Percentiles rank a stretch among this genome's conserved stretches.
Conservation (phyloP, 2,329 filamentous ascomycete genomes). For the Aspergillus ochraceoroseus region DNA sequence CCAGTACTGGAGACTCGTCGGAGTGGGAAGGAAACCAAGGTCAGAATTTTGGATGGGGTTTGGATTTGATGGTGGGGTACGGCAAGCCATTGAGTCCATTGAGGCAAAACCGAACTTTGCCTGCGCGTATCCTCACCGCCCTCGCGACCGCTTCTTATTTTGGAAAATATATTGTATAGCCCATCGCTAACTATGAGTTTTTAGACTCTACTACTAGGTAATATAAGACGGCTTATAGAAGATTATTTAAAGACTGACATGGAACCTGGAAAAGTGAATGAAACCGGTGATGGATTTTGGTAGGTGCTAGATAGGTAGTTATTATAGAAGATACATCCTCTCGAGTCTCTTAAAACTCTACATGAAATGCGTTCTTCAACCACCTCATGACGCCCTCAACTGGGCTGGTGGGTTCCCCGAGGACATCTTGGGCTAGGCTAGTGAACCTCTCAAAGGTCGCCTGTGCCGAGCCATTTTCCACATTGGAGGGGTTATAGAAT, state of each 20-base stretch:
- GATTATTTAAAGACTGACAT: neutral
- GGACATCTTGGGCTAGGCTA: conserved; percentile 49
- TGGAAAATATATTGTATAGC: too few relatives aligned
- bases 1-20: conserved; percentile 14
- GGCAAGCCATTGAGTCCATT: too few relatives aligned
- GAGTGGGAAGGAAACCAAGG: conserved; percentile 12
- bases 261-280: neutral
- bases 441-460: conserved; percentile 42
- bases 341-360: conserved; percentile 22
- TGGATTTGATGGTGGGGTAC: conserved; percentile 22
- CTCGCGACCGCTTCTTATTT: too few relatives aligned
- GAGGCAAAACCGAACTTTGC: too few relatives aligned
- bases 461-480: conserved; percentile 12
- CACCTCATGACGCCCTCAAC: conserved; percentile 32
- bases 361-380: conserved; percentile 33
- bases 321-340: neutral
- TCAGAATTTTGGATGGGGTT: conserved; percentile 23
- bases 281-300: neutral
- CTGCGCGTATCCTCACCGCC: too few relatives aligned
- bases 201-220: too few relatives aligned
- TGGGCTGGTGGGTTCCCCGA: conserved; percentile 32
- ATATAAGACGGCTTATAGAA: too few relatives aligned
- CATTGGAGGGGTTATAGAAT: conserved; percentile 10
- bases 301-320: neutral
- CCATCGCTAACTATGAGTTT: too few relatives aligned